Percentiles rank a stretch among this genome's conserved stretches.
Evolutionary conservation across 257 asterid species (phyloP).

Genomic region (Echites panduratus): DNA sequence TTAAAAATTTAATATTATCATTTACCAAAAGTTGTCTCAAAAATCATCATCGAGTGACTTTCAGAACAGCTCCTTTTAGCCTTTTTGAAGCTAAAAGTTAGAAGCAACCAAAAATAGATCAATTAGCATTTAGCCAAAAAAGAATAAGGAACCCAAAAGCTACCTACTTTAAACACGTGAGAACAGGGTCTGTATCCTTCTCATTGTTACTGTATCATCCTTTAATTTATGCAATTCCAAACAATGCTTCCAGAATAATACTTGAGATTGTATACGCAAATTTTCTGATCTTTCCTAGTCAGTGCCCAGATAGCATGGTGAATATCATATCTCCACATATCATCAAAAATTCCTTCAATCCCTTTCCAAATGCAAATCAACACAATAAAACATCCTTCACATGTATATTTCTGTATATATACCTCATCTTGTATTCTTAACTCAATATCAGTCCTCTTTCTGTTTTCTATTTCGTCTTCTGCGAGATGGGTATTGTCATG

Average conservation of each 20-base stretch:
- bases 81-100: no score
- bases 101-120: no score
- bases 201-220: not conserved
- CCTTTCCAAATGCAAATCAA: not conserved
- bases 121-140: no score
- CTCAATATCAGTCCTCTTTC: not conserved
- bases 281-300: not conserved
- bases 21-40: no score
- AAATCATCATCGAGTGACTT: no score
- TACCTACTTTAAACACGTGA: no score
- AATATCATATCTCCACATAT: not conserved
- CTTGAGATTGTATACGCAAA: not conserved
- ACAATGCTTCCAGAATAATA: not conserved
- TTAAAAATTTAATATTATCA: no score
- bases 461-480: not conserved
- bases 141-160: no score
- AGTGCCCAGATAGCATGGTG: not conserved
- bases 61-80: no score
- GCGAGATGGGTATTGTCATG: slow-evolving; percentile 24
- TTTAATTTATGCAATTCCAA: not conserved
- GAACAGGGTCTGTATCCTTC: not conserved
- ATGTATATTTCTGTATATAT: not conserved
- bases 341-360: not conserved
- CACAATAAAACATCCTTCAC: not conserved
- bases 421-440: not conserved